Evolutionary conservation across 2,329 filamentous ascomycete species (phyloP).

Genomic region (Fusarium globosum): DNA sequence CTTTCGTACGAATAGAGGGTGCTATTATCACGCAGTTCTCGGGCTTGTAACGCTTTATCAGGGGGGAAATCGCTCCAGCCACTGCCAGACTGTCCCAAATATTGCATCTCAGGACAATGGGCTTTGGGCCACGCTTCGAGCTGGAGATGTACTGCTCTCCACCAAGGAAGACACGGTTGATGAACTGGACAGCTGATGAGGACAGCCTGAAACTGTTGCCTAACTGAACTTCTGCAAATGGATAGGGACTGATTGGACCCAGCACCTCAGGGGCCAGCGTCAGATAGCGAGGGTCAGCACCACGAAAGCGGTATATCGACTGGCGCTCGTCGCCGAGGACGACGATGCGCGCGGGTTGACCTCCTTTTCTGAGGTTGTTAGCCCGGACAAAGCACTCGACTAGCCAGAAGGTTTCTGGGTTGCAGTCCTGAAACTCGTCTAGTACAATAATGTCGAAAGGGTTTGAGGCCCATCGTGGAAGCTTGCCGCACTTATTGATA

Average conservation of each 20-base stretch:
- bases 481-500: background rate
- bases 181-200: conserved; percentile 37
- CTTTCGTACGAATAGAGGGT: background rate
- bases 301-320: conserved; percentile 45
- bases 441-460: conserved; percentile 48
- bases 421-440: conserved; percentile 50
- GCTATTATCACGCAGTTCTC: conserved; percentile 29
- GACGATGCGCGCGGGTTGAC: conserved; percentile 38
- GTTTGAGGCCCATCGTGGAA: conserved; percentile 35
- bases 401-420: conserved; percentile 44
- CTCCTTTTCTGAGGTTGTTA: conserved; percentile 28
- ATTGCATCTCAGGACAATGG: conserved; percentile 41
- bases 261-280: conserved; percentile 40
- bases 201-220: conserved; percentile 46
- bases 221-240: conserved; percentile 31
- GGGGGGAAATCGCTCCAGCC: conserved; percentile 23
- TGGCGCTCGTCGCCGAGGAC: conserved; percentile 48
- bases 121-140: conserved; percentile 44
- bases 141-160: conserved; percentile 46
- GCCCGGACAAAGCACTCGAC: conserved; percentile 40
- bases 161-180: conserved; percentile 44
- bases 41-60: conserved; percentile 40
- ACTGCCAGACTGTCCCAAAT: conserved; percentile 12
- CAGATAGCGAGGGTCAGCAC: conserved; percentile 46
- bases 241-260: conserved; percentile 32